Base-by-base conservation (phyloP, 257 asterid genomes). In the Verbena officinalis region DNA sequence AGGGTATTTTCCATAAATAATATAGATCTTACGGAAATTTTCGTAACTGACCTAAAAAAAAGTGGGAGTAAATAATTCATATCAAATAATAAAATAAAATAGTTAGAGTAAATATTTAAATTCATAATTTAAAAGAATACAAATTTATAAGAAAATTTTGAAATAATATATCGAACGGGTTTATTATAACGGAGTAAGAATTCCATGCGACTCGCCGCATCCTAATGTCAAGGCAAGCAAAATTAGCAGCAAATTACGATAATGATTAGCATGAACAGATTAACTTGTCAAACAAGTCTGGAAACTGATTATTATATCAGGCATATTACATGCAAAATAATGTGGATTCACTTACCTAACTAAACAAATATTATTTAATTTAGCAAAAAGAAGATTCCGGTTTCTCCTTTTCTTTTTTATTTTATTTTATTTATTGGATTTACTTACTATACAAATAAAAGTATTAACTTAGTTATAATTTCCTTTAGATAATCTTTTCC, bases 201-300 rank as follows among this genome's bases (percentile, higher is more conserved):
- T n/a, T n/a, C 10, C 22, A 45, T n/a, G 9, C 12, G 11, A 45
- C 22, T 45, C 51, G 22, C 22, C 51, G 22, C 22, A 5, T 45
- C 51, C 22, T 6, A 44, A 16, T 15, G 2, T 5, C 21, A 4
- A 45, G 11, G 19, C 7, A 42, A 12, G 48, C 43, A 42, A 13
- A 42, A 42, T 42, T 42, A 42, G 16, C 48, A 42, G 5, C n/a
- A 42, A 42, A 2, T 42, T 42, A 42, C 19, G 48, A 13, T 42
- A 42, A 42, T 3, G 16, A 42, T 14, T 42, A 9, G 5, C 16
- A 7, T 17, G 30, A 55, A 31, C 14, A 24, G 20, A 53, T 53
- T 55, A 39, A 55, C 61, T 55, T 55, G 44, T 31, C 44, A 31
- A 55, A 6, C 24, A 55, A 55, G 61, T 55, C 9, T 55, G 4